Conservation (phyloP, 768 basidiomycete genomes). For the Floccularia luteovirens region DNA sequence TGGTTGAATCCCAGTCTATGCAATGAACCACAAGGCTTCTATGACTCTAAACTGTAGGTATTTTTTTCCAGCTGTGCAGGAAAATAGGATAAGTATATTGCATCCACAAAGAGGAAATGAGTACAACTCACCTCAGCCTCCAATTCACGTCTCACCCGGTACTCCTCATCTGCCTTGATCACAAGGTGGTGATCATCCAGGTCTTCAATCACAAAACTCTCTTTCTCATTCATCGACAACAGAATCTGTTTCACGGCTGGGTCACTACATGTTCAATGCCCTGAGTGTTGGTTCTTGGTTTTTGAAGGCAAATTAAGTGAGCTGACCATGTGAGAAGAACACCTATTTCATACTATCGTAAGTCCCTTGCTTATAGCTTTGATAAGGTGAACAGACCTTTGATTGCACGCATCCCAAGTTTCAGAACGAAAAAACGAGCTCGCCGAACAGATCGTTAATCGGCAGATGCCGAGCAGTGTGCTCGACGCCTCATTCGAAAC, state of each 20-base stretch:
- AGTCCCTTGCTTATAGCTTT: no score
- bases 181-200: constrained; percentile 79
- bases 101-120: background rate
- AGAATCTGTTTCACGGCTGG: constrained; percentile 87
- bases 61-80: constrained; percentile 85
- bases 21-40: no score
- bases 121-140: constrained; percentile 61
- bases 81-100: constrained; percentile 4
- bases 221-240: constrained; percentile 72
- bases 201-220: constrained; percentile 81
- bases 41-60: constrained; percentile 63
- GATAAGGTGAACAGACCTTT: constrained; percentile 51
- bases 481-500: no score
- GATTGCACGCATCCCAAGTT: constrained; percentile 70
- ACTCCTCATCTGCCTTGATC: constrained; percentile 78
- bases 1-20: no score
- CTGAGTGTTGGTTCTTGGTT: constrained; percentile 1
- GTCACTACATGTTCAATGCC: constrained; percentile 42
- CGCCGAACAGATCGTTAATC: no score
- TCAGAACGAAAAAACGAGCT: background rate
- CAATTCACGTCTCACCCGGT: constrained; percentile 60
- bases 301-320: background rate
- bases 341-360: no score
- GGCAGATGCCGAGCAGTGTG: no score
- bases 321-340: constrained; percentile 62